Evolutionary conservation across 768 basidiomycete species (phyloP).

Genomic region (Agaricus blazei): DNA sequence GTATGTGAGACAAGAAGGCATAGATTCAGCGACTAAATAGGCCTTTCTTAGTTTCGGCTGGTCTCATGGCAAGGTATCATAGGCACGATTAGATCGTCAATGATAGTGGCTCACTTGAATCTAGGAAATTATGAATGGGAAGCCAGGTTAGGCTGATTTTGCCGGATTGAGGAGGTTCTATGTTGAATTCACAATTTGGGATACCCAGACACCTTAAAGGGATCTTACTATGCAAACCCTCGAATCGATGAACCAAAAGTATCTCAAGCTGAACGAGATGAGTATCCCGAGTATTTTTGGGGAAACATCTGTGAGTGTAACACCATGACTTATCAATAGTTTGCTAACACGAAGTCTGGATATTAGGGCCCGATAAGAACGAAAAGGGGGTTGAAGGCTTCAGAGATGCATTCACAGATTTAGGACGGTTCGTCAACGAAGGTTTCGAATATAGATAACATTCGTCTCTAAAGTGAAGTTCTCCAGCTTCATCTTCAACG

Average conservation of each 20-base stretch:
- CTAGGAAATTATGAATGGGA: conserved; percentile 95
- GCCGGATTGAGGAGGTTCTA: not conserved
- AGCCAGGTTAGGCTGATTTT: conserved; percentile 46
- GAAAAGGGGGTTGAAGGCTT: conserved; percentile 68
- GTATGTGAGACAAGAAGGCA: conserved; percentile 30
- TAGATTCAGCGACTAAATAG: not conserved
- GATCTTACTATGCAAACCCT: conserved; percentile 92
- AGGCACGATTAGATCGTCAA: not conserved
- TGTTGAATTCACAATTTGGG: not conserved
- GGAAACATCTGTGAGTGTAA: conserved; percentile 72
- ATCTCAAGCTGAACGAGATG: conserved; percentile 41
- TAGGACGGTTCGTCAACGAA: conserved; percentile 49
- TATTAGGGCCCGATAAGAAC: conserved; percentile 56
- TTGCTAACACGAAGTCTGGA: not conserved
- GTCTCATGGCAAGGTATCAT: conserved; percentile 84
- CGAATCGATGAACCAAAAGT: conserved; percentile 63
- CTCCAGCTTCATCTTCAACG: conserved; percentile 68
- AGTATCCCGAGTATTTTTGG: conserved; percentile 82
- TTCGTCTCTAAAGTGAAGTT: not conserved
- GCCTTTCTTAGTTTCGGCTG: conserved; percentile 73
- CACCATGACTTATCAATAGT: not conserved
- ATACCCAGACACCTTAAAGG: conserved; percentile 71
- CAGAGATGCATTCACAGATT: conserved; percentile 82
- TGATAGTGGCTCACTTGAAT: conserved; percentile 1
- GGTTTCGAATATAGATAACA: not conserved